Percentiles rank a stretch among this genome's conserved stretches.
Evolutionary conservation across 139 green algal genomes (phyloP).

Genomic region (Coccomyxa sp.): DNA sequence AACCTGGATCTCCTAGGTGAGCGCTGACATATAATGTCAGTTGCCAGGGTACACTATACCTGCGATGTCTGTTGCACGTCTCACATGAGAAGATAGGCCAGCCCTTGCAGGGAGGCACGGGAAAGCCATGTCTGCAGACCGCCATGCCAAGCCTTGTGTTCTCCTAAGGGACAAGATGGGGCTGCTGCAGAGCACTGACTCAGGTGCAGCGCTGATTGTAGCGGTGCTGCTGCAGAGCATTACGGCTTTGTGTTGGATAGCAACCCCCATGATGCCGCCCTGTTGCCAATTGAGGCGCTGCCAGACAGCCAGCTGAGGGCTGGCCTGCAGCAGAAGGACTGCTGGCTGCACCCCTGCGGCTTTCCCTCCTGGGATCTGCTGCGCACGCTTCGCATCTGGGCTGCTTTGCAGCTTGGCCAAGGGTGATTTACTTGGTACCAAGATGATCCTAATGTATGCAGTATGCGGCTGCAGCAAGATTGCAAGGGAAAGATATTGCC

Average conservation of each 20-base stretch:
- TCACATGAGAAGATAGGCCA: background rate
- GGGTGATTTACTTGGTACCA: no score
- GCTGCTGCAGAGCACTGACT: background rate
- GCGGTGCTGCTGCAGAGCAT: slow-evolving; percentile 28
- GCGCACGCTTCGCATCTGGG: slow-evolving; percentile 30
- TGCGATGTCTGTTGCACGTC: background rate
- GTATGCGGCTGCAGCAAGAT: no score
- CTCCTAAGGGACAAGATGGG: background rate
- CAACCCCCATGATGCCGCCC: slow-evolving; percentile 66
- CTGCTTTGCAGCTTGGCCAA: slow-evolving; percentile 9
- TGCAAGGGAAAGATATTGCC: no score
- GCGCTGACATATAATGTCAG: background rate
- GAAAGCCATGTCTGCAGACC: no score
- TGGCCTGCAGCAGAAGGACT: slow-evolving; percentile 16
- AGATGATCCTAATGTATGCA: no score
- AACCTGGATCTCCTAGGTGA: slow-evolving; percentile 80
- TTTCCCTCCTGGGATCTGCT: slow-evolving; percentile 56
- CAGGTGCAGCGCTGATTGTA: background rate
- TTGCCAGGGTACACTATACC: background rate
- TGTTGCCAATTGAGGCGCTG: slow-evolving; percentile 30
- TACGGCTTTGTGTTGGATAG: slow-evolving; percentile 83
- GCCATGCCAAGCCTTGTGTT: no score
- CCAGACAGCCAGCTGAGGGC: background rate
- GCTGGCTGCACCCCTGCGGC: slow-evolving; percentile 46
- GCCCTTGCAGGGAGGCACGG: background rate